A percentile compares a stretch with the other conserved stretches of the same genome.
phyloP scores from a whole-genome alignment of 2,329 filamentous ascomycete genomes.

The Botrytis cinerea region DNA sequence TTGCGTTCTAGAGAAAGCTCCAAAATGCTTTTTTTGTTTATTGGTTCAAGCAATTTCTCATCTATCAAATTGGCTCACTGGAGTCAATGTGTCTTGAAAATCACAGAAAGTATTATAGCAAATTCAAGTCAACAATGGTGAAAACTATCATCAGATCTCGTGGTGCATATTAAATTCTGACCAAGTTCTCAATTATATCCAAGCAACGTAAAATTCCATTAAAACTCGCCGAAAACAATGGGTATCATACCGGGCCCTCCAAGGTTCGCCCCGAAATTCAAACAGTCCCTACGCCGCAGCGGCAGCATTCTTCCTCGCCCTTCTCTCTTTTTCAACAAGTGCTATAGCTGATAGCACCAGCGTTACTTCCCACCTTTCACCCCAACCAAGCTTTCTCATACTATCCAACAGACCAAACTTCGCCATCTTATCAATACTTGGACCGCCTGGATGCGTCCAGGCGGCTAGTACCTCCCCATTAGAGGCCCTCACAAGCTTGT shows the following conservation, averaged over 20 bases:
- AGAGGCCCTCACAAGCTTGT: conserved; percentile 7
- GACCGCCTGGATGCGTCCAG: not conserved
- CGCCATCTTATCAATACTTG: not conserved
- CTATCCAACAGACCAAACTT: conserved; percentile 21
- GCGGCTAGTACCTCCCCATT: conserved; percentile 12
- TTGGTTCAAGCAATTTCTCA: no score
- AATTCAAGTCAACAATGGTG: not conserved
- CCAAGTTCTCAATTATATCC: not conserved
- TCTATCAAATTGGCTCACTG: not conserved
- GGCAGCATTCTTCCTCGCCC: not conserved
- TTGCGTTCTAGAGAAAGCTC: not conserved
- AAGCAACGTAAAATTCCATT: not conserved
- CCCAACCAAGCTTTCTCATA: conserved; percentile 1
- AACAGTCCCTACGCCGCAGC: not conserved
- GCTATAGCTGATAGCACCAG: conserved; percentile 14
- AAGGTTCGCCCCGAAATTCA: not conserved
- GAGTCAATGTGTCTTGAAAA: not conserved
- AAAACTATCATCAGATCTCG: not conserved
- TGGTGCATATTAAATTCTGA: not conserved
- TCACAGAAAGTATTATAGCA: not conserved
- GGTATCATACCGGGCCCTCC: not conserved
- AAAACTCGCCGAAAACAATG: not conserved
- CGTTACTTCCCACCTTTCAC: conserved; percentile 22
- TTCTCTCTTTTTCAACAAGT: conserved; percentile 10
- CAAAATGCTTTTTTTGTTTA: not conserved